A percentile compares a stretch with the other conserved stretches of the same genome.
phyloP scores from a whole-genome alignment of 2,329 filamentous ascomycete genomes.

The Teratosphaeria viscida region DNA sequence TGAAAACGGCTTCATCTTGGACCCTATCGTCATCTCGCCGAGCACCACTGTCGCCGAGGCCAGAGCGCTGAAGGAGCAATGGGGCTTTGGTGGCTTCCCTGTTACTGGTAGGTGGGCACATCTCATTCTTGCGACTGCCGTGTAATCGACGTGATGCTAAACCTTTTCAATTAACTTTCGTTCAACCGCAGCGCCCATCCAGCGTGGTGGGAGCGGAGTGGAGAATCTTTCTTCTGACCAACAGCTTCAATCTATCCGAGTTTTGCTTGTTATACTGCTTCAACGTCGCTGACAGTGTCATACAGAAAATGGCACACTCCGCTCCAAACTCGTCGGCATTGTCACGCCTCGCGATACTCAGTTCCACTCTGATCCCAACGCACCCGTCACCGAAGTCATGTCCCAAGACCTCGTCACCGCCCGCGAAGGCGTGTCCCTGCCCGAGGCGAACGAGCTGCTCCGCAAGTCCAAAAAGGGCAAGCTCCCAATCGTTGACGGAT shows the following conservation, averaged over 20 bases:
- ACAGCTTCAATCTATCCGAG: background rate
- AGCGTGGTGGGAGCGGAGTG: constrained; percentile 24
- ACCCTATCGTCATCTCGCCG: constrained; percentile 84
- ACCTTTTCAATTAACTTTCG: constrained; percentile 92
- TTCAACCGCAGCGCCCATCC: constrained; percentile 82
- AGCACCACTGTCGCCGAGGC: constrained; percentile 84
- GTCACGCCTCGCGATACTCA: constrained; percentile 97
- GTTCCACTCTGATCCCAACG: constrained; percentile 68
- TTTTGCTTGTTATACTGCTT: background rate
- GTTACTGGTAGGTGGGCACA: constrained; percentile 72
- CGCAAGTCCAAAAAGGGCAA: constrained; percentile 91
- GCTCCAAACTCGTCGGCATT: constrained; percentile 93
- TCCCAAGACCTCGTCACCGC: constrained; percentile 89
- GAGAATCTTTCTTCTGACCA: constrained; percentile 22
- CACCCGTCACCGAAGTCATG: constrained; percentile 83
- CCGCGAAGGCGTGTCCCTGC: constrained; percentile 66
- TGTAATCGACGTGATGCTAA: constrained; percentile 54
- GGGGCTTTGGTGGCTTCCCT: constrained; percentile 96
- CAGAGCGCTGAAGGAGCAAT: constrained; percentile 87
- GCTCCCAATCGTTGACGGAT: constrained; percentile 40
- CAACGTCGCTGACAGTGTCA: constrained; percentile 5
- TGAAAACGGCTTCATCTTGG: constrained; percentile 97
- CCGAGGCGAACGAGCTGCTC: constrained; percentile 86
- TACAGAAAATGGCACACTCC: constrained; percentile 79
- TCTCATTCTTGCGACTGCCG: constrained; percentile 23